Conservation (phyloP, 129 eudicot species). For the Arctium lappa region DNA sequence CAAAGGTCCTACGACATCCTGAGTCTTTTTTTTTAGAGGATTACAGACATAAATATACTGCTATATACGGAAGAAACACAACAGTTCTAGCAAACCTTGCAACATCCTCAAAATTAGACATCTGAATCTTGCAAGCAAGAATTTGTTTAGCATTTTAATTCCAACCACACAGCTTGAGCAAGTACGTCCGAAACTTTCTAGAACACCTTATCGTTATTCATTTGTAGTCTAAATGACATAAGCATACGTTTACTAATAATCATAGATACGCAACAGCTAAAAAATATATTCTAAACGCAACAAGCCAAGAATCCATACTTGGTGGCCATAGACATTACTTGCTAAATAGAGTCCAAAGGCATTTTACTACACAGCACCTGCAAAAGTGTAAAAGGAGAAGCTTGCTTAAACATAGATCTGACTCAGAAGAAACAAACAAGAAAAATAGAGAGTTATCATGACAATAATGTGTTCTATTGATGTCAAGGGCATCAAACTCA, state of each 20-base stretch:
- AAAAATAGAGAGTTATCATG: too few relatives aligned
- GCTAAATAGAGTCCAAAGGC: conserved; percentile 41
- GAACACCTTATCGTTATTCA: too few relatives aligned
- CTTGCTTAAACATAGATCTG: too few relatives aligned
- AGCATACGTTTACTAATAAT: conserved; percentile 5
- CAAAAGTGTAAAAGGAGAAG: not conserved
- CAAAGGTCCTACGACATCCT: conserved; percentile 74
- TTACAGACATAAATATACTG: not conserved
- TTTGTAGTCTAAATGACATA: not conserved
- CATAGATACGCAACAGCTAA: not conserved
- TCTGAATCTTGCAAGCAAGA: too few relatives aligned
- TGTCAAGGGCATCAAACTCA: too few relatives aligned
- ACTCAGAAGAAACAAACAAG: too few relatives aligned
- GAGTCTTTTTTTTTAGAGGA: not conserved
- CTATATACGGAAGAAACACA: conserved; percentile 1
- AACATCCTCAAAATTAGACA: conserved; percentile 19
- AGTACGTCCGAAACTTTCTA: too few relatives aligned
- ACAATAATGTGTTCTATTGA: too few relatives aligned
- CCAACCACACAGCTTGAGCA: too few relatives aligned
- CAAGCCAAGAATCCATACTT: conserved; percentile 45
- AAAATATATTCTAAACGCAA: not conserved
- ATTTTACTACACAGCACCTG: conserved; percentile 58
- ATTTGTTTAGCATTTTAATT: too few relatives aligned
- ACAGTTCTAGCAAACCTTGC: conserved; percentile 47
- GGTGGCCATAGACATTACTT: conserved; percentile 48